These are phyloP conservation scores for Entelexis sorbosivorans DNA, from an alignment of 1,139 yeast species.

Conservation along the genomic window DNA sequence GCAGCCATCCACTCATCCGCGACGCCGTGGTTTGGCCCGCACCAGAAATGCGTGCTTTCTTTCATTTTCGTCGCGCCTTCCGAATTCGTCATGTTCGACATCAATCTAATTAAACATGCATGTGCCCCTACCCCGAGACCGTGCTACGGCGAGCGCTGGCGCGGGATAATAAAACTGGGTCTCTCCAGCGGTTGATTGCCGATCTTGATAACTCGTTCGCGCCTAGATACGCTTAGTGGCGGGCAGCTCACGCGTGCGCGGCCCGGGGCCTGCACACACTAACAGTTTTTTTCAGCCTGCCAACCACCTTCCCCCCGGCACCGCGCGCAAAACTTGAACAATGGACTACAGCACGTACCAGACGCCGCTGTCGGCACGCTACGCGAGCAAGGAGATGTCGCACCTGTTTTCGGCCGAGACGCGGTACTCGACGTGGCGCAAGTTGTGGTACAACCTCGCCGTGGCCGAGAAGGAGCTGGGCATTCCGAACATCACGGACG, in stretches of 20 bases:
- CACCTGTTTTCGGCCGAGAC: slow-evolving; percentile 81
- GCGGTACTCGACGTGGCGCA: slow-evolving; percentile 97
- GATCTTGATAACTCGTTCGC: background rate
- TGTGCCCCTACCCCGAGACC: background rate
- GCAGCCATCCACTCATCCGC: too few species aligned
- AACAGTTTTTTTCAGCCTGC: too few species aligned
- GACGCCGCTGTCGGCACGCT: slow-evolving; percentile 91
- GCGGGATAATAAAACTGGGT: background rate
- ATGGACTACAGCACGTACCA: slow-evolving; percentile 41
- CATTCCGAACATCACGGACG: slow-evolving; percentile 69
- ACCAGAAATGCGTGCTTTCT: too few species aligned
- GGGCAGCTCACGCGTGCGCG: background rate
- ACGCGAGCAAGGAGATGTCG: slow-evolving; percentile 97
- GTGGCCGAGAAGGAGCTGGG: slow-evolving; percentile 92
- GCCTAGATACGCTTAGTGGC: background rate
- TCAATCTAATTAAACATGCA: background rate
- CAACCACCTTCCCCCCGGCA: too few species aligned
- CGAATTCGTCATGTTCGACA: background rate
- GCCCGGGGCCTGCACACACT: background rate
- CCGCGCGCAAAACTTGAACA: background rate
- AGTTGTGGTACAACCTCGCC: slow-evolving; percentile 90
- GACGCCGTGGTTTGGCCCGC: too few species aligned
- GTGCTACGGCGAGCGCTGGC: background rate
- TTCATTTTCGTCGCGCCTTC: background rate
- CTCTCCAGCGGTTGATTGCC: background rate